Percentiles rank a stretch among this genome's conserved stretches.
Conservation (phyloP, 2,329 filamentous ascomycete genomes). For the Tolypocladium guangdongense region DNA sequence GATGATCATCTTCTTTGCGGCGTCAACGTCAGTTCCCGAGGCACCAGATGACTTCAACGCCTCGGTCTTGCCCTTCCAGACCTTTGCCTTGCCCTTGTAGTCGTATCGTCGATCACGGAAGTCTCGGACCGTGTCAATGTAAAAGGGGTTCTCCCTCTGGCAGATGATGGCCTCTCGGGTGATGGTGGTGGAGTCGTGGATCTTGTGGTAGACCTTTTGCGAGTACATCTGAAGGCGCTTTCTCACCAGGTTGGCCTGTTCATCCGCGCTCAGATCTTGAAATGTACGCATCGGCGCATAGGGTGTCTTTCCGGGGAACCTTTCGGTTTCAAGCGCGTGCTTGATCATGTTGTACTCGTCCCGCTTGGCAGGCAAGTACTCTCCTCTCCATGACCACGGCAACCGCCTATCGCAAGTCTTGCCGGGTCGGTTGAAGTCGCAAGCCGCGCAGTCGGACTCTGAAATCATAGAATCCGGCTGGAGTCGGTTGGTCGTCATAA, state of each 20-base stretch:
- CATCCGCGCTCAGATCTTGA: constrained; percentile 68
- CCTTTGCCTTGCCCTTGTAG: constrained; percentile 96
- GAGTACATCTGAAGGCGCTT: constrained; percentile 88
- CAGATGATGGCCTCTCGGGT: constrained; percentile 96
- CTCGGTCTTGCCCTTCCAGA: constrained; percentile 96
- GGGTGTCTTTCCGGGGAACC: constrained; percentile 70
- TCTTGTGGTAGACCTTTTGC: constrained; percentile 99
- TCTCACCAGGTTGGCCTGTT: constrained; percentile 69
- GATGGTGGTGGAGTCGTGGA: constrained; percentile 87
- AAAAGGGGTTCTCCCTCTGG: constrained; percentile 95
- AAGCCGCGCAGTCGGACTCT: constrained; percentile 91
- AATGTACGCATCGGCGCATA: constrained; percentile 64
- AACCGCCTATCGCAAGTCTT: constrained; percentile 93
- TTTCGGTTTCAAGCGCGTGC: constrained; percentile 81
- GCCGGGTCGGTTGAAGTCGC: constrained; percentile 94
- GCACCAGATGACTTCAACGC: constrained; percentile 75
- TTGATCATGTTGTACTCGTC: constrained; percentile 99
- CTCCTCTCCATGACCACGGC: constrained; percentile 97
- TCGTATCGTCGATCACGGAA: constrained; percentile 97
- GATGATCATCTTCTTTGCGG: constrained; percentile 97
- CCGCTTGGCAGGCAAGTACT: constrained; percentile 88
- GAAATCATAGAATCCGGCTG: constrained; percentile 99
- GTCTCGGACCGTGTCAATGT: constrained; percentile 89
- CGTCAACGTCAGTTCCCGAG: constrained; percentile 64
- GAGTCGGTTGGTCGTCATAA: constrained; percentile 97